Conservation (phyloP, 345 rosid species). For the Syzygium aqueum region DNA sequence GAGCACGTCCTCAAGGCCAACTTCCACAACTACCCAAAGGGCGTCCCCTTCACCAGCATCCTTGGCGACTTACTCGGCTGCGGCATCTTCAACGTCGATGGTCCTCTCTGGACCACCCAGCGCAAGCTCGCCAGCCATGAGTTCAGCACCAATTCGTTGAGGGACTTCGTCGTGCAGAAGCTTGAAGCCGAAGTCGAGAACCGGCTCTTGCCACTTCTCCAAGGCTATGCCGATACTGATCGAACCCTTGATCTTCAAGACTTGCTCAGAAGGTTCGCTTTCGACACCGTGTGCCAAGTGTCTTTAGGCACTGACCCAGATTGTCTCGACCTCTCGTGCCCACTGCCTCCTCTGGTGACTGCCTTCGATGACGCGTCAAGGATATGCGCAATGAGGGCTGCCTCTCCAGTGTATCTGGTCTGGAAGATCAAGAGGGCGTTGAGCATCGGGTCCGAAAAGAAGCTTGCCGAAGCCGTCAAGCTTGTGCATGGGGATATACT, state of each 20-base stretch:
- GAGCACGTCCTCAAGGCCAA: conserved; percentile 72
- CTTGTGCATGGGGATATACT: conserved; percentile 19
- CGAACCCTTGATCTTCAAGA: conserved; percentile 46
- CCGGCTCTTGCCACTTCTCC: conserved; percentile 35
- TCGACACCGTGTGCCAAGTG: conserved; percentile 37
- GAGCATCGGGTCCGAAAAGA: conserved; percentile 44
- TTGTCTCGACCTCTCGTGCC: conserved; percentile 20
- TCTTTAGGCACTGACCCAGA: conserved; percentile 45
- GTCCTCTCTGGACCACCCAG: conserved; percentile 46
- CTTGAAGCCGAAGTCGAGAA: conserved; percentile 29
- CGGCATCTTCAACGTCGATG: conserved; percentile 69
- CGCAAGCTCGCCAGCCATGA: conserved; percentile 48
- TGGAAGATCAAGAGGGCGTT: conserved; percentile 63
- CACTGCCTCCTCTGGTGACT: conserved; percentile 16
- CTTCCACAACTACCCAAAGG: conserved; percentile 81
- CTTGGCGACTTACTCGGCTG: conserved; percentile 72
- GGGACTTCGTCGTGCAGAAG: conserved; percentile 23
- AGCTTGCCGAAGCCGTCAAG: conserved; percentile 31
- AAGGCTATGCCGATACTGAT: conserved; percentile 16
- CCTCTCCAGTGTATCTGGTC: conserved; percentile 29
- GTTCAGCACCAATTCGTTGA: conserved; percentile 32
- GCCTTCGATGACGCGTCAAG: conserved; percentile 52
- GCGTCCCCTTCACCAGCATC: conserved; percentile 73
- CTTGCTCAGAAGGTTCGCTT: conserved; percentile 38
- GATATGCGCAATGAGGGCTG: conserved; percentile 46